Base-by-base conservation (phyloP, 805 yeast species). In the Ogataea philodendri region DNA sequence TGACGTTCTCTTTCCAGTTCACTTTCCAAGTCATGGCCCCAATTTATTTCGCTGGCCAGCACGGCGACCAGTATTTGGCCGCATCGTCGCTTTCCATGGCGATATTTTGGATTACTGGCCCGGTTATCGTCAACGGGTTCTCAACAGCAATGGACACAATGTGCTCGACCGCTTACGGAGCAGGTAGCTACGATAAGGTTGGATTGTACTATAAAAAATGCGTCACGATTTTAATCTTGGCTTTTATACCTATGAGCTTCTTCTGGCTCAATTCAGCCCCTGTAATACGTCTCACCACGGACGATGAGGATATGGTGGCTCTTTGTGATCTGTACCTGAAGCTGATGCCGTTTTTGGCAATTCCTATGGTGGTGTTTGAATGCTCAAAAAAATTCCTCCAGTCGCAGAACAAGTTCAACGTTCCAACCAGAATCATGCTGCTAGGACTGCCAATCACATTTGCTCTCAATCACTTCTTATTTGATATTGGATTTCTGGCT, bases 81-180 rank as follows among this genome's bases (percentile, higher is more conserved):
- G 88, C 86, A 9, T 81, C 78, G 5, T 74, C 86, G 8, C 60
- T 83, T 29, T 76, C 84, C 6, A 71, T 83, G 9, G 81, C 81
- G 77, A 77, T 88, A 1, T 85, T 85, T 11, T 81, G 81, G 50
- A 75, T 82, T 26, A 68, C 81, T 1, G 89, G 87, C 0, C 75
- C 81, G 38, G 82, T 84, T 15, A 66, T 82, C 3, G 72, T 83
- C 41, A 84, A 81, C 55, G 90, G 89, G 3, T 73, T 81, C 5
- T 69, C 84, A 11, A 81, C 90, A 0, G 74, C 85, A 44, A 63
- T 83, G 42, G 89, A 83, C 51, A 83, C 89, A 0, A 62, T 83
- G 11, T 82, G 89, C 54, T 79, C 88, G 2, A 87, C 83, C 53
- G 81, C 88, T 0, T 81, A 61, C 52, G 89, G 90, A 15, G 73